Base-by-base conservation (phyloP, 352 stramenopile genomes). In the Phytopythium cucurbitacearum region DNA sequence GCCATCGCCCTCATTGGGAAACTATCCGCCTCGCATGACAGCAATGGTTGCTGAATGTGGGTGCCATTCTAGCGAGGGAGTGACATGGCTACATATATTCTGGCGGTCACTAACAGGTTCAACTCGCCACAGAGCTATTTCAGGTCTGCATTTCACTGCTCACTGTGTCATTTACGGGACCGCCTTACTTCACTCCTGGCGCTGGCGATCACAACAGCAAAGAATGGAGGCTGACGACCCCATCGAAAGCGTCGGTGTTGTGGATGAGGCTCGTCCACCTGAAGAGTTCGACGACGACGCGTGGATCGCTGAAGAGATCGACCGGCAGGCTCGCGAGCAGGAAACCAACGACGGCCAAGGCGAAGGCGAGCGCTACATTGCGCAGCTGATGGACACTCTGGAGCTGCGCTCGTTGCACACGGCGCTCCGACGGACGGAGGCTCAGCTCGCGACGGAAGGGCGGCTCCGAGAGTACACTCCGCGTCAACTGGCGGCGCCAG, bases 311-410 rank as follows among this genome's bases (percentile, higher is more conserved):
- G 48, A 53, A 21, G 48, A 53, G 48, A 38, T 53, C n/a, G 48
- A 43, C 15, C 45, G 54, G 41, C 40, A 57, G 10, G 13, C 42
- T 15, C 16, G 40, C 5, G 13, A 40, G 43, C 46, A 62, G 11
- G 36, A 21, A 42, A 59, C 48, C 7, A 53, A 64, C n/a, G 51
- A 52, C 7, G 32, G 34, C 7, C 46, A 50, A 5, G 12, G 40
- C 2, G 47, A 72, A 8, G 53, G 57, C 16, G 59, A 69, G 2
- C 50, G 38, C 10, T 87, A 86, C 51, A 68, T 55, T 4, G 62
- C 73, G 11, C 69, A 80, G 51, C 51, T 86, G 40, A 87, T 89
- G 78, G 73, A 89, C 51, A 71, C 59, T 5, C 50, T 62, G 11
- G 73, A 72, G 40, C 83, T 87, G 53, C 60, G 65, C 4, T 37